Base-by-base conservation (phyloP, 768 basidiomycete genomes). In the Phaeotremella skinneri region DNA sequence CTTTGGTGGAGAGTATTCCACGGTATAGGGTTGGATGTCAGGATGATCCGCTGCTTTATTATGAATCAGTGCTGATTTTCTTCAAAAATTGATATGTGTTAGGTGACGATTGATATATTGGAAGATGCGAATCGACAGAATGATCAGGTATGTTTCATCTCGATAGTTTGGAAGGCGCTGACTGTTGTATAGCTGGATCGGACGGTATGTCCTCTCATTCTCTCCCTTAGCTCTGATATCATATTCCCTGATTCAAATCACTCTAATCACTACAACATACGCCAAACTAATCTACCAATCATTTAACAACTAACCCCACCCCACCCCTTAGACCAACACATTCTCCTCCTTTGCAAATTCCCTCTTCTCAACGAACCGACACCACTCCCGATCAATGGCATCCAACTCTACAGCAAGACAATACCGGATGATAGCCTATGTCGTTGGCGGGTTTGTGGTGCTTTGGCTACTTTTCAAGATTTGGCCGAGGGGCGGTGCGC, bases 21-120 rank as follows among this genome's bases (percentile, higher is more conserved):
- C 29, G 26, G n/a, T 9, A 25, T 26, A 27, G 4, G 16, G 58
- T 26, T 21, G 9, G 32, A 30, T 58, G 49, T 50, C 48, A 7
- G 54, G 11, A 48, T 20, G 14, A 20, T n/a, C 4, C 9, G 21
- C 37, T 13, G 21, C n/a, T 17, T 52, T 30, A 32, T 23, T 29
- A 50, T 14, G 56, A 50, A 51, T n/a, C n/a, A n/a, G n/a, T n/a
- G n/a, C n/a, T n/a, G n/a, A n/a, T n/a, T n/a, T n/a, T n/a, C n/a
- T n/a, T n/a, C n/a, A n/a, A n/a, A n/a, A n/a, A n/a, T n/a, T n/a
- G n/a, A n/a, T n/a, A 61, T 14, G 4, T 21, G 4, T 20, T 53
- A 76, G 76, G 76, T 77, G 16, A 77, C 76, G 29, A 77, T 77
- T 41, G 76, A 77, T 64, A 77, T 77, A 41, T 63, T 76, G 27